These are phyloP conservation scores for Abrus pulchellus DNA, from an alignment of 306 rosid species.

Conservation along the genomic window DNA sequence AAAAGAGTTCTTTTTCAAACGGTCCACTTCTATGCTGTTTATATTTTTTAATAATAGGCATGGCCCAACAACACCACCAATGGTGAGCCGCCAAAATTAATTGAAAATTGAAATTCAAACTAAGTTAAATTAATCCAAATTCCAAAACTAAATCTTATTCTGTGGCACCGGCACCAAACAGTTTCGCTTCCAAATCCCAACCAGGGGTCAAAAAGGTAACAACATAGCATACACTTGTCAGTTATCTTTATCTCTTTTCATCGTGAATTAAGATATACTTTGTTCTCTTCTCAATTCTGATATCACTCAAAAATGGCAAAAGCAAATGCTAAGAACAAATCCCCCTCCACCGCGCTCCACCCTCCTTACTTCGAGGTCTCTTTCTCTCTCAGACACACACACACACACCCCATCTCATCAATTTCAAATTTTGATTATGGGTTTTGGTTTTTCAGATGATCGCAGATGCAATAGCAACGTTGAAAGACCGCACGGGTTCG, in stretches of 20 bases:
- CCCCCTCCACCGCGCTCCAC: conserved; percentile 28
- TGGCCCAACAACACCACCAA: background rate
- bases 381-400: background rate
- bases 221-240: background rate
- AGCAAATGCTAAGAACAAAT: conserved; percentile 34
- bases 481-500: conserved; percentile 52
- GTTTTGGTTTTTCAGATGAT: conserved; percentile 44
- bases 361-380: conserved; percentile 50
- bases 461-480: conserved; percentile 42
- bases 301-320: conserved; percentile 38
- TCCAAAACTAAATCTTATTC: background rate
- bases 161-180: background rate
- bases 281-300: background rate
- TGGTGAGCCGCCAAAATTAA: conserved; percentile 43
- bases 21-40: background rate
- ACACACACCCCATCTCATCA: background rate
- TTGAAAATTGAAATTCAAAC: conserved; percentile 47
- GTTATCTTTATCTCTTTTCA: background rate
- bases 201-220: background rate
- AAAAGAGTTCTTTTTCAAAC: background rate
- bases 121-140: background rate
- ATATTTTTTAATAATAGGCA: background rate
- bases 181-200: background rate
- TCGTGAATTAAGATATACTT: background rate
- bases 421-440: background rate